phyloP scores from a whole-genome alignment of 2,329 filamentous ascomycete species.

The Penicillium sclerotigenum region DNA sequence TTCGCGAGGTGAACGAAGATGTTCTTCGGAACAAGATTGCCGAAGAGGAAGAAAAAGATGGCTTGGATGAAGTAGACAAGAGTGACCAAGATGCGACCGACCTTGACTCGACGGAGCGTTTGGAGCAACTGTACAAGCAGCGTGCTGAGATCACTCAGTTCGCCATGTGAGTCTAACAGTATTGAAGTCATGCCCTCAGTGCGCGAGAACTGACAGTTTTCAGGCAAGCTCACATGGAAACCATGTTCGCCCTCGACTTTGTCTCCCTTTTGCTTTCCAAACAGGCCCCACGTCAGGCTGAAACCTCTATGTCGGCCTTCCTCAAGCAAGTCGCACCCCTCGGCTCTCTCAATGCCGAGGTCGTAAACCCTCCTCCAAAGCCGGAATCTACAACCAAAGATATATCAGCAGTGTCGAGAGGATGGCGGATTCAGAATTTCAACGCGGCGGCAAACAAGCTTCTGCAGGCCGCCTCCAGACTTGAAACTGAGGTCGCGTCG shows the following conservation, averaged over 20 bases:
- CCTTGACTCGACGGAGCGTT: constrained; percentile 38
- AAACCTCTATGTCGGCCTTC: constrained; percentile 65
- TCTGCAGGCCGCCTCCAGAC: constrained; percentile 64
- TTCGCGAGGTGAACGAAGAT: constrained; percentile 74
- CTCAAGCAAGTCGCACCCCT: constrained; percentile 70
- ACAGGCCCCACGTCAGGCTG: constrained; percentile 67
- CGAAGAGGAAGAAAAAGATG: constrained; percentile 47
- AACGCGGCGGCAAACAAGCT: constrained; percentile 71
- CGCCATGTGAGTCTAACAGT: constrained; percentile 34
- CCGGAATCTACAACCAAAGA: constrained; percentile 56
- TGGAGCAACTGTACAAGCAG: constrained; percentile 44
- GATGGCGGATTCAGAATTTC: constrained; percentile 76
- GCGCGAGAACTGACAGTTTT: constrained; percentile 5
- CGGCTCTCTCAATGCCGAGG: constrained; percentile 69
- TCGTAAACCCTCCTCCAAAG: constrained; percentile 59
- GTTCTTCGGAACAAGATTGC: constrained; percentile 67
- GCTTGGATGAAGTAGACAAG: constrained; percentile 44
- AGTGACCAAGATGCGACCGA: constrained; percentile 30
- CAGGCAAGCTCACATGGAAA: constrained; percentile 47
- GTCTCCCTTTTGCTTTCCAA: constrained; percentile 82
- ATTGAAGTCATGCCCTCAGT: background rate
- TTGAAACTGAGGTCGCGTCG: constrained; percentile 72
- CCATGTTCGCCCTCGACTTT: constrained; percentile 71
- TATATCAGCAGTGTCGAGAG: constrained; percentile 54
- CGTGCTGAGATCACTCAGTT: constrained; percentile 46